Evolutionary conservation across 805 yeast genomes (phyloP).

Genomic region (Kuraishia cidri): DNA sequence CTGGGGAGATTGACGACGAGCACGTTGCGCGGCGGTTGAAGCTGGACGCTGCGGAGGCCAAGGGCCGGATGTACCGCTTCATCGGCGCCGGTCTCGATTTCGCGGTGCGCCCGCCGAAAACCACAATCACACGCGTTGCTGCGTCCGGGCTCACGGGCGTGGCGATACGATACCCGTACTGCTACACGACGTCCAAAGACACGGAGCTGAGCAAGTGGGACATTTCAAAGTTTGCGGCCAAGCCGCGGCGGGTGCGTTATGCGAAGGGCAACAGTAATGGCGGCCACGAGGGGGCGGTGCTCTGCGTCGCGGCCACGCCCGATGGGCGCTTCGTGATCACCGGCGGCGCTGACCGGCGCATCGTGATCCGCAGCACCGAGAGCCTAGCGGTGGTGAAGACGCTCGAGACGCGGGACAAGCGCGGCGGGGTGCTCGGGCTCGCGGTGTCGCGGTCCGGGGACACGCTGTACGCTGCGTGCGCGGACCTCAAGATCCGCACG

Average conservation of each 20-base stretch:
- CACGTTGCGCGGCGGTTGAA: conserved; percentile 72
- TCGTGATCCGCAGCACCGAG: conserved; percentile 83
- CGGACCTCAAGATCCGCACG: conserved; percentile 84
- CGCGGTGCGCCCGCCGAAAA: conserved; percentile 29
- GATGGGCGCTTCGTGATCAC: conserved; percentile 87
- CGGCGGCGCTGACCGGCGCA: conserved; percentile 78
- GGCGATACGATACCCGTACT: conserved; percentile 48
- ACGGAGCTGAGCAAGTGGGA: conserved; percentile 77
- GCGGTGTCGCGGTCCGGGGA: conserved; percentile 74
- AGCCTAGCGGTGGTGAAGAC: conserved; percentile 68
- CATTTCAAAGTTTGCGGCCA: conserved; percentile 37
- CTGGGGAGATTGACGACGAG: conserved; percentile 84
- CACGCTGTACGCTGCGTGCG: conserved; percentile 87
- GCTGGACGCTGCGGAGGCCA: conserved; percentile 83
- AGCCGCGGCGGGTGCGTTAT: conserved; percentile 60
- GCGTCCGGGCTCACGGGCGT: conserved; percentile 47
- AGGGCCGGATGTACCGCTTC: conserved; percentile 73
- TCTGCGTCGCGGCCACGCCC: conserved; percentile 73
- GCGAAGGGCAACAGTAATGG: conserved; percentile 55
- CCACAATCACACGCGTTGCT: conserved; percentile 47
- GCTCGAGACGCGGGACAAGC: conserved; percentile 62
- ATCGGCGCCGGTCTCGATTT: conserved; percentile 40
- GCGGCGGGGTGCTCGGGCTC: conserved; percentile 64
- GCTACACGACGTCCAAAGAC: conserved; percentile 80
- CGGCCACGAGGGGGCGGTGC: conserved; percentile 73